Base-by-base conservation (phyloP, 352 stramenopile genomes). In the Thalassiosira delicatula region DNA sequence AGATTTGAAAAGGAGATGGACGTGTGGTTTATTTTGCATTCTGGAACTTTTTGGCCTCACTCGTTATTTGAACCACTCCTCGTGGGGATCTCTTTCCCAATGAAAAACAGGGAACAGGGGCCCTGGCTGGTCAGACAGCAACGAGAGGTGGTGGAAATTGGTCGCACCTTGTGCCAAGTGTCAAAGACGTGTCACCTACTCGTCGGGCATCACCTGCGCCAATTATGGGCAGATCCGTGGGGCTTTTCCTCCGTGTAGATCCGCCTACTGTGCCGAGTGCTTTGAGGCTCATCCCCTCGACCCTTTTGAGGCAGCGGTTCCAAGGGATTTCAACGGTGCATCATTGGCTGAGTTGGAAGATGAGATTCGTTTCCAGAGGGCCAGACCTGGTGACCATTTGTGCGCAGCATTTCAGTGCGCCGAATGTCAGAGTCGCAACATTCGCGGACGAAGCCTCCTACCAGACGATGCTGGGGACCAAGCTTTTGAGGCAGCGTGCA, bases 1-100 rank as follows among this genome's bases (percentile, higher is more conserved):
- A 12, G 70, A 23, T 79, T 78, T 73, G 76, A 84, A 27, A 84
- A 84, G 21, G 76, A 84, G 65, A 62, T 84, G 35, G 60, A 80
- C 62, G 9, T 84, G 35, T 84, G 67, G 59, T 76, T 80, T 61
- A 33, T 53, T 49, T 51, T 49, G 21, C 27, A 40, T 25, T 23
- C 44, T 61, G 44, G 70, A 32, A 14, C 27, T 23, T 7, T 8
- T 25, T 81, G 72, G 72, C 51, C 72, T 74, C 19, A 74, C 44
- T 11, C 25, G 25, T n/a, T 42, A 35, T 66, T 59, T 57, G 49
- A 80, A 61, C 72, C 71, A 19, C 42, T 74, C 3, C 0, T 81
- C 54, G 53, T 81, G 63, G 73, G 63, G 25, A 70, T 81, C 19
- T 70, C 53, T 12, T 81, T 76, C 46, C 63, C 53, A 11, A 65